A percentile compares a stretch with the other conserved stretches of the same genome.
These are phyloP conservation scores for Russula sp. DNA, from an alignment of 768 basidiomycete genomes.

Conservation along the genomic window DNA sequence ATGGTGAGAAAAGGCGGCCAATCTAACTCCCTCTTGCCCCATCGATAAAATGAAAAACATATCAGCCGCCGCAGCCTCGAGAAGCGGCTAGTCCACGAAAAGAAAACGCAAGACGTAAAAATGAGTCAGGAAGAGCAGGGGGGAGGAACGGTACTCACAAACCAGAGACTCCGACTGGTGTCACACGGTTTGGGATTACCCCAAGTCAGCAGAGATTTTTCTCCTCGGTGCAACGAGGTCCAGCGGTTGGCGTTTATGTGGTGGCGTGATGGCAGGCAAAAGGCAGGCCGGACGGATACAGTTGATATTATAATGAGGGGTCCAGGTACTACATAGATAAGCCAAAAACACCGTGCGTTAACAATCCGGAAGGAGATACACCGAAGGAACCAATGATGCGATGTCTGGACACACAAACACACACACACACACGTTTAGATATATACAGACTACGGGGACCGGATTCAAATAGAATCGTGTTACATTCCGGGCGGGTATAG, in stretches of 20 bases:
- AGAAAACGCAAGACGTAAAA: background rate
- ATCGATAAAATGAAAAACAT: background rate
- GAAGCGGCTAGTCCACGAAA: background rate
- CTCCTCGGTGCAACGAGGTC: no score
- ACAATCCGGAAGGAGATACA: conserved; percentile 8
- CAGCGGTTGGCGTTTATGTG: background rate
- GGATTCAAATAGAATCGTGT: conserved; percentile 8
- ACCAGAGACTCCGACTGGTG: background rate
- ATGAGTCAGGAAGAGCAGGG: background rate
- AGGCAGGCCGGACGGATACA: background rate
- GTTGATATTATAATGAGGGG: conserved; percentile 3
- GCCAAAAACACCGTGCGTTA: background rate
- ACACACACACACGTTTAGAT: conserved; percentile 1
- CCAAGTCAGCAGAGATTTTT: no score
- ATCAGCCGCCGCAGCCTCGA: background rate
- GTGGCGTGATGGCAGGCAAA: background rate
- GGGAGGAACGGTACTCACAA: no score
- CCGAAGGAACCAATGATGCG: background rate
- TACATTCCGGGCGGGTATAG: conserved; percentile 12
- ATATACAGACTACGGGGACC: conserved; percentile 4
- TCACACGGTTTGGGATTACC: no score
- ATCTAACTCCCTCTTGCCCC: no score
- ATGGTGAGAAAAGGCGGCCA: no score
- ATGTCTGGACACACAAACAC: conserved; percentile 4
- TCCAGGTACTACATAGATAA: conserved; percentile 10